Base-by-base conservation (phyloP, 176 grass and related monocot species). In the Neostapfia colusana region DNA sequence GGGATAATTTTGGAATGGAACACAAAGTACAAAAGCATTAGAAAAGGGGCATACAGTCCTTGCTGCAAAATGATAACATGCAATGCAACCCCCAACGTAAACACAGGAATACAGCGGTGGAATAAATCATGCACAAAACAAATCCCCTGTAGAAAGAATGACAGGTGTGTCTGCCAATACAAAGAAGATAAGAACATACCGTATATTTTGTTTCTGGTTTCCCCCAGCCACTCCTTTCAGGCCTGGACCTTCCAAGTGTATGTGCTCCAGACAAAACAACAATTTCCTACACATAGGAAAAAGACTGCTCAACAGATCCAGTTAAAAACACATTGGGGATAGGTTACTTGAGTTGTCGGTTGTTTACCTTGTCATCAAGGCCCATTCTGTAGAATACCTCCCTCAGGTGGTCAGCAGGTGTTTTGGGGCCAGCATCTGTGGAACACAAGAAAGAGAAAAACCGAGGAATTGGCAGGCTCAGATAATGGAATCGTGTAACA, bases 141-240 rank as follows among this genome's bases (percentile, higher is more conserved):
- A 58, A 54, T 18, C 43, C 63, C 62, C 55, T 7, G 12, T 17
- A 21, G 55, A 80, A 34, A 60, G 21, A 58, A 64, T 24, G 57
- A 50, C 25, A 60, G 5, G 51, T 43, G 36, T 51, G 67, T 15
- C 40, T 42, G 21, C 18, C 45, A 3, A 37, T 24, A 62, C 8
- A 74, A 61, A 82, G 50, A 85, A 88, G 80, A 36, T 46, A 58
- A 72, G 59, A 75, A 79, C 89, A 78, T 95, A 99, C 89, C 6
- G 92, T 99, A 83, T 95, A 99, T 66, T 90, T 95, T 15, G 96
- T 95, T 84, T 95, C 96, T 79, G 96, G 87, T 83, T 99, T 99
- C 26, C 92, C 96, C 96, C 96, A 99, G 55, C 96, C 96, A 63
- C 96, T 99, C 27, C 96, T 85, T 25, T 99, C 96, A 64, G 89